A percentile compares a stretch with the other conserved stretches of the same genome.
phyloP scores from a whole-genome alignment of 768 basidiomycete species.

The Fomitopsis serialis region DNA sequence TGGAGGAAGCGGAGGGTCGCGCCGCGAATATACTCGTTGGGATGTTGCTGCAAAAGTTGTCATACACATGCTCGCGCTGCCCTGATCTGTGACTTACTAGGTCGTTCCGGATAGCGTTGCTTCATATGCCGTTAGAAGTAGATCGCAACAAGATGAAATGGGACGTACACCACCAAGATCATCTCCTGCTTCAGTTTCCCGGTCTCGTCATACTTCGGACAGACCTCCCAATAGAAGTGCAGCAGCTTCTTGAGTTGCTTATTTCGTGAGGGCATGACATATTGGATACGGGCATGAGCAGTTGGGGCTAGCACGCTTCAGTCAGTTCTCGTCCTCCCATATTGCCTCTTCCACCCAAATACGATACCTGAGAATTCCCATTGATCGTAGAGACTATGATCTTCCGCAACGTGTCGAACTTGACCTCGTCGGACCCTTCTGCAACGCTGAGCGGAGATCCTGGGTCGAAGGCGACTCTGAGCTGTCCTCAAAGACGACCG shows the following conservation, averaged over 20 bases:
- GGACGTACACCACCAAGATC: conserved; percentile 88
- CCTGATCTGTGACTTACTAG: conserved; percentile 52
- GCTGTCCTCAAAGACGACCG: conserved; percentile 68
- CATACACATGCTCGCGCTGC: not conserved
- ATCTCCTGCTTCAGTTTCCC: conserved; percentile 99
- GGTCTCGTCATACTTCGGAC: conserved; percentile 94
- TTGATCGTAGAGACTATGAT: conserved; percentile 93
- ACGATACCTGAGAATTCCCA: conserved; percentile 82
- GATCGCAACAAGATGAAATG: conserved; percentile 2
- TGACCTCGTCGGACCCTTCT: conserved; percentile 97
- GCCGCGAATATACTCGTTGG: conserved; percentile 98
- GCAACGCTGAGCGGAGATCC: conserved; percentile 76
- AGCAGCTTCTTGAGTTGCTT: conserved; percentile 96
- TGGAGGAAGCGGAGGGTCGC: conserved; percentile 95
- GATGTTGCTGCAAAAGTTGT: conserved; percentile 75
- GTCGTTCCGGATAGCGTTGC: conserved; percentile 97
- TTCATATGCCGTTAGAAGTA: conserved; percentile 24
- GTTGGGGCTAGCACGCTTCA: conserved; percentile 51
- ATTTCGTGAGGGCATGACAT: conserved; percentile 90
- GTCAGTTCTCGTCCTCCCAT: not conserved
- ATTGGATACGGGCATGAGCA: conserved; percentile 99
- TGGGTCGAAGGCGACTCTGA: conserved; percentile 73
- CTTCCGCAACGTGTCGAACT: conserved; percentile 91
- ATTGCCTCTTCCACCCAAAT: not conserved
- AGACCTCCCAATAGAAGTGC: conserved; percentile 96